Evolutionary conservation across 1,139 yeast genomes (phyloP).

Genomic region (Yamadazyma blattariae): DNA sequence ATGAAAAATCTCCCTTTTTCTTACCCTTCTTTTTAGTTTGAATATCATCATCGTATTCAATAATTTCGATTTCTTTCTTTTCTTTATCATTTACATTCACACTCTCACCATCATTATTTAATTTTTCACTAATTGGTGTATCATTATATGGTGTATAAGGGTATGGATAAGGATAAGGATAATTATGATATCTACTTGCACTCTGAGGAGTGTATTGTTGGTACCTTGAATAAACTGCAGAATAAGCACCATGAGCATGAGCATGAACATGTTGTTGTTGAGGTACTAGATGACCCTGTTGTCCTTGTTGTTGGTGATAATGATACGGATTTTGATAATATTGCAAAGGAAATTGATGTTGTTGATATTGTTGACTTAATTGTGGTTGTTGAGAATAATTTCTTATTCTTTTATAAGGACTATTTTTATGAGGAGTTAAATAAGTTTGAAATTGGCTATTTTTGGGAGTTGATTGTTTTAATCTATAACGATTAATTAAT

Average conservation of each 20-base stretch:
- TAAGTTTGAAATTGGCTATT: constrained; percentile 13
- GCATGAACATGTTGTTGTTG: too few relatives aligned
- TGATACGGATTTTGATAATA: too few relatives aligned
- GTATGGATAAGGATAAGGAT: neutral
- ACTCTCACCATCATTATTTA: neutral
- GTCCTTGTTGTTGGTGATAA: too few relatives aligned
- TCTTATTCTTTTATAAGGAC: constrained; percentile 13
- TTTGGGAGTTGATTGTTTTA: constrained; percentile 12
- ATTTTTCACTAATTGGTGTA: too few relatives aligned
- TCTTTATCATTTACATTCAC: neutral
- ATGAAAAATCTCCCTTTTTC: neutral
- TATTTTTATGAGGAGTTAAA: constrained; percentile 16
- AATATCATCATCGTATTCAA: neutral
- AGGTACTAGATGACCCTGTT: too few relatives aligned
- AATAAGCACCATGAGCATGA: neutral
- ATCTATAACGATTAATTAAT: constrained; percentile 20
- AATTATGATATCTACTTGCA: neutral
- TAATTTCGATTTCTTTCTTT: too few relatives aligned
- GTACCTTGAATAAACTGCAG: constrained; percentile 2
- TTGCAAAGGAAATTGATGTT: too few relatives aligned
- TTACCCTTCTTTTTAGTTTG: neutral
- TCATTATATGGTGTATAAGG: constrained; percentile 4
- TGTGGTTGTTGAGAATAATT: constrained; percentile 12
- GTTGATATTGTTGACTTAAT: too few relatives aligned
- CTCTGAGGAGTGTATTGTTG: constrained; percentile 16